Evolutionary conservation across 352 stramenopile species (phyloP), one percentile per base, ranked within the genome.

Genomic region (Phytopythium boreale): DNA sequence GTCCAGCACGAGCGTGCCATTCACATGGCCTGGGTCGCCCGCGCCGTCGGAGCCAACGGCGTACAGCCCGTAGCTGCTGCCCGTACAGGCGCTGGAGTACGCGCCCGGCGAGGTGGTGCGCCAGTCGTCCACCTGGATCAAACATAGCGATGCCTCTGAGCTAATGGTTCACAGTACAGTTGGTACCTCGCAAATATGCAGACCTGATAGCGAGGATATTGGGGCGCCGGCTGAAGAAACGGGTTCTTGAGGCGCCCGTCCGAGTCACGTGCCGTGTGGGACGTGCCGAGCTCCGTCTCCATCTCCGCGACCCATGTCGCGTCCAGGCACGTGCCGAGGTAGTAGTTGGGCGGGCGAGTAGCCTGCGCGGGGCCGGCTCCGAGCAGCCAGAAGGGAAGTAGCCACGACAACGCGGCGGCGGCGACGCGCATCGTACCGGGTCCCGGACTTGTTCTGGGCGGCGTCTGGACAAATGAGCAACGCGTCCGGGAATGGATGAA

Each of bases 281-380:
- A 65, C 6, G 80, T 46, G 0, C 51, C 49, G n/a, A 66, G 55
- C 15, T 64, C 46, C 1, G 26, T 20, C 63, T 77, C 70, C 56
- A 75, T 70, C n/a, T 62, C 36, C n/a, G 43, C 6, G 29, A 80
- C 77, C 80, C 80, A 87, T 3, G 24, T 43, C 2, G 66, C 39
- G 12, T 67, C 64, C 9, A 88, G 70, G 57, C 79, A 88, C 2
- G 77, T 75, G 24, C 74, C 77, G 3, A 87, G 61, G 31, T 82
- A 82, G 15, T 76, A 65, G 52, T 84, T 84, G 8, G 72, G 72
- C 37, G 17, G n/a, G n/a, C 41, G 26, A 61, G 24, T 31, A 46
- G 61, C 47, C n/a, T 41, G 31, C 31, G 31, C 31, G 31, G 31
- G 31, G 31, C 9, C 12, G 36, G 9, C n/a, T 41, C 4, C 12